phyloP scores from a whole-genome alignment of 805 yeast species.

The Tetrapisispora pingtungensis region DNA sequence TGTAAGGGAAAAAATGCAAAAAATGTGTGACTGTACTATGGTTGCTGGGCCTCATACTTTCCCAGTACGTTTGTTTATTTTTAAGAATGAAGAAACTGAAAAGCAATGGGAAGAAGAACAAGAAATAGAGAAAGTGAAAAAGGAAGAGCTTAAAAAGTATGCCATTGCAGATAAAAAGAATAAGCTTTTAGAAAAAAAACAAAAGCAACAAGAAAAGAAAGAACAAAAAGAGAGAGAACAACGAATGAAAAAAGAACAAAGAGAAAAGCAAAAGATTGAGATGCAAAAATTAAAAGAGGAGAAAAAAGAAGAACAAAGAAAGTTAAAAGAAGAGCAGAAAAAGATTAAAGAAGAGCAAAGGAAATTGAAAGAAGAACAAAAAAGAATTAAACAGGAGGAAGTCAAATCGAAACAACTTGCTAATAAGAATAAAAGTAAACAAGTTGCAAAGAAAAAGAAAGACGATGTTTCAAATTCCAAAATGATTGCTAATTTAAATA shows the following conservation, averaged over 20 bases:
- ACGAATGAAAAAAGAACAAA: slow-evolving; percentile 13
- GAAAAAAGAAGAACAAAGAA: slow-evolving; percentile 14
- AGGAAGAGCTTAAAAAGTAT: slow-evolving; percentile 29
- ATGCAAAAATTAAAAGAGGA: slow-evolving; percentile 11
- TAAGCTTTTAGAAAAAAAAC: slow-evolving; percentile 21
- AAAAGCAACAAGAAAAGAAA: slow-evolving; percentile 16
- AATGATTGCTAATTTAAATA: slow-evolving; percentile 77
- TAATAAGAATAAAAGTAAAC: slow-evolving; percentile 10
- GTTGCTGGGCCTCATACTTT: slow-evolving; percentile 77
- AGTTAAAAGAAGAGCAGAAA: slow-evolving; percentile 11
- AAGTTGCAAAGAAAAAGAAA: neutral
- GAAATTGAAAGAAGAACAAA: slow-evolving; percentile 7
- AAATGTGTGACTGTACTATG: slow-evolving; percentile 66
- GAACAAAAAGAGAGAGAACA: slow-evolving; percentile 17
- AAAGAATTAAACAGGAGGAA: neutral
- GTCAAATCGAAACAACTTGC: neutral
- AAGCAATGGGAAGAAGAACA: slow-evolving; percentile 36
- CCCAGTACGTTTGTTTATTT: slow-evolving; percentile 67
- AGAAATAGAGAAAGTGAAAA: slow-evolving; percentile 28
- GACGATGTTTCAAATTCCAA: slow-evolving; percentile 47
- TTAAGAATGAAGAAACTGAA: slow-evolving; percentile 69
- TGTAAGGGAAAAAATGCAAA: slow-evolving; percentile 73
- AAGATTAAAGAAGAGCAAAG: slow-evolving; percentile 12
- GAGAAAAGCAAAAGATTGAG: slow-evolving; percentile 17
- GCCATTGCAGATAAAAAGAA: slow-evolving; percentile 27